These are phyloP conservation scores for Myrica gale DNA, from an alignment of 306 rosid genomes.

Conservation along the genomic window DNA sequence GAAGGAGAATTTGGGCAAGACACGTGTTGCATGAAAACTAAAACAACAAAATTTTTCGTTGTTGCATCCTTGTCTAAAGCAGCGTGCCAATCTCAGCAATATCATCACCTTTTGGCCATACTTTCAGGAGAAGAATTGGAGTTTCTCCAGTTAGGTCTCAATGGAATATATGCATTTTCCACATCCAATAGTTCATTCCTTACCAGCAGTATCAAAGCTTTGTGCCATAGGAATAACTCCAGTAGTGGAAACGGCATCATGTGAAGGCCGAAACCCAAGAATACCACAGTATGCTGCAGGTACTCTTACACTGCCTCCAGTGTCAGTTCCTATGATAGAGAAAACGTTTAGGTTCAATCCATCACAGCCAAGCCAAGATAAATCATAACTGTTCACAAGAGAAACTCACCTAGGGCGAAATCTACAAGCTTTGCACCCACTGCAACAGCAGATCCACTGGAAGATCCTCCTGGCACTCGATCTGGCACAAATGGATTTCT, in stretches of 20 bases:
- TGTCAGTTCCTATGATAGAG: conserved; percentile 69
- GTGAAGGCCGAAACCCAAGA: conserved; percentile 92
- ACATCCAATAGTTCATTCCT: conserved; percentile 19
- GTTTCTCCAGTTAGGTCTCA: too few species aligned
- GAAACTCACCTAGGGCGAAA: conserved; percentile 68
- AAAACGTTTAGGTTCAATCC: conserved; percentile 10
- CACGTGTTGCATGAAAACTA: neutral
- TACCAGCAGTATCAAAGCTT: conserved; percentile 89
- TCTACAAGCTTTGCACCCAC: conserved; percentile 86
- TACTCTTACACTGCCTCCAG: conserved; percentile 92
- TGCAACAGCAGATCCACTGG: conserved; percentile 64
- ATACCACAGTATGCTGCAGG: conserved; percentile 92
- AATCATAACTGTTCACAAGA: conserved; percentile 18
- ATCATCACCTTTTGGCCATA: too few species aligned
- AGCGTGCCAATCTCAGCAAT: neutral
- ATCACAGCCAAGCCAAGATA: conserved; percentile 8
- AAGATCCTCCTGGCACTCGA: conserved; percentile 62
- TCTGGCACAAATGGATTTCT: conserved; percentile 43
- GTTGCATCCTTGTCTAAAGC: neutral
- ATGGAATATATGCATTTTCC: neutral
- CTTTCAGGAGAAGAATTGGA: too few species aligned
- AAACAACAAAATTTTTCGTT: neutral
- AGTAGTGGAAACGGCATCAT: conserved; percentile 51
- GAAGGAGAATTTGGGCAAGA: neutral
- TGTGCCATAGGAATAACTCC: conserved; percentile 85